phyloP scores from a whole-genome alignment of 1,284 basidiomycete genomes.

The Coniophora puteana region DNA sequence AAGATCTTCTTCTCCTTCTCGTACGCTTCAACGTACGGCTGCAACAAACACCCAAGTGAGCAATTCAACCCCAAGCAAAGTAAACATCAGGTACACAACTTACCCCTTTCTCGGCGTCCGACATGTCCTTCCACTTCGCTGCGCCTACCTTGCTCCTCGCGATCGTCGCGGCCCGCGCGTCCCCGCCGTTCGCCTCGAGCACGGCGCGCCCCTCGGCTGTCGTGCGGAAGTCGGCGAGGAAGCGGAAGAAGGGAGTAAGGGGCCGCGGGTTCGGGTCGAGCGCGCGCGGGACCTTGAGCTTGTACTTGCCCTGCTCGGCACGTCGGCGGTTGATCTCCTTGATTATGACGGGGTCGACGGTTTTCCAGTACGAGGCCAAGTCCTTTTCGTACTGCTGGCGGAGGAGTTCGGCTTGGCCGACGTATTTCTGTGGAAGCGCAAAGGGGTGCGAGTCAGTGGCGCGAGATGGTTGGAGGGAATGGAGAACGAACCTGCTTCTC shows the following conservation, averaged over 20 bases:
- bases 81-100: conserved; percentile 2
- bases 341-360: conserved; percentile 10
- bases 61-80: neutral
- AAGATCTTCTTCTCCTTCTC: neutral
- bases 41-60: too few species aligned
- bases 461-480: neutral
- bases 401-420: conserved; percentile 20
- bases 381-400: conserved; percentile 15
- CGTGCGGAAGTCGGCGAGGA: conserved; percentile 21
- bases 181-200: conserved; percentile 6
- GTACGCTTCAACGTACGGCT: conserved; percentile 5
- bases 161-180: neutral
- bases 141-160: conserved; percentile 13
- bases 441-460: neutral
- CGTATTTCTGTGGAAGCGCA: conserved; percentile 17
- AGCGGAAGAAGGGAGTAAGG: conserved; percentile 21
- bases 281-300: conserved; percentile 6
- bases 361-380: conserved; percentile 20
- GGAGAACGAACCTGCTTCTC: conserved; percentile 23
- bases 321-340: conserved; percentile 23
- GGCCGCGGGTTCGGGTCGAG: neutral
- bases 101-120: conserved; percentile 23
- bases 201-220: conserved; percentile 15
- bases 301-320: conserved; percentile 18
- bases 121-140: conserved; percentile 25